These are phyloP conservation scores for Trichoderma orchidacearum DNA, from an alignment of 495 filamentous ascomycete species.

Conservation along the genomic window DNA sequence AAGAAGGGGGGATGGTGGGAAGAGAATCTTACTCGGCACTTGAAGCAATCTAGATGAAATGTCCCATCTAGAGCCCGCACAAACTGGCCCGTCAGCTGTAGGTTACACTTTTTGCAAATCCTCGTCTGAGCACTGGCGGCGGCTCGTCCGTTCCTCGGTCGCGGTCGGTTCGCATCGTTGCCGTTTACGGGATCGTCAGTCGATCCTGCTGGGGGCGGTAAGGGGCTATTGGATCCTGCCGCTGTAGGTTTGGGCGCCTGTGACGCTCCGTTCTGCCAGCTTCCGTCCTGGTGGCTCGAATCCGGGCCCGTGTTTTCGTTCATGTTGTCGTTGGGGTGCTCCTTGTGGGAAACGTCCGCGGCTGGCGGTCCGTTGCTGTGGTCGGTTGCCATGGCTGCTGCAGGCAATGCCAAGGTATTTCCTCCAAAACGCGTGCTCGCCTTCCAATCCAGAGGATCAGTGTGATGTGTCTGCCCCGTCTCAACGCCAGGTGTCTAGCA, in stretches of 20 bases:
- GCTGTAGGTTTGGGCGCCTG: background rate
- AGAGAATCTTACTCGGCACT: constrained; percentile 63
- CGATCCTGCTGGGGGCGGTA: background rate
- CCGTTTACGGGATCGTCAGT: constrained; percentile 6
- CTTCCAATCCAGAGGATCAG: background rate
- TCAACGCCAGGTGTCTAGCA: constrained; percentile 2
- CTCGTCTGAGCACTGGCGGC: constrained; percentile 41
- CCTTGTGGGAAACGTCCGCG: background rate
- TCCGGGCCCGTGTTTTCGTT: background rate
- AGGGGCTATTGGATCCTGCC: background rate
- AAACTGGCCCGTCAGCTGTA: constrained; percentile 83
- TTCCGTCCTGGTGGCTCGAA: background rate
- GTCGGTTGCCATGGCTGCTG: background rate
- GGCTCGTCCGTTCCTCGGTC: constrained; percentile 29
- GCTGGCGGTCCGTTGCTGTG: background rate
- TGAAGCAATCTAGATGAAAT: constrained; percentile 96
- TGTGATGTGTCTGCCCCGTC: background rate
- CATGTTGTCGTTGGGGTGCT: background rate
- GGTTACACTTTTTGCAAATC: constrained; percentile 78
- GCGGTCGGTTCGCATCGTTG: constrained; percentile 23
- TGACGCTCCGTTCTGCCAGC: constrained; percentile 1
- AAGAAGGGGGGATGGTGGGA: background rate
- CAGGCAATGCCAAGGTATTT: background rate
- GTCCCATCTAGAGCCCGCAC: constrained; percentile 85
- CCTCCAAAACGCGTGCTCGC: background rate